Percentiles rank a stretch among this genome's conserved stretches.
Conservation (phyloP, 2,329 filamentous ascomycete species). For the Aureobasidium pullulans region DNA sequence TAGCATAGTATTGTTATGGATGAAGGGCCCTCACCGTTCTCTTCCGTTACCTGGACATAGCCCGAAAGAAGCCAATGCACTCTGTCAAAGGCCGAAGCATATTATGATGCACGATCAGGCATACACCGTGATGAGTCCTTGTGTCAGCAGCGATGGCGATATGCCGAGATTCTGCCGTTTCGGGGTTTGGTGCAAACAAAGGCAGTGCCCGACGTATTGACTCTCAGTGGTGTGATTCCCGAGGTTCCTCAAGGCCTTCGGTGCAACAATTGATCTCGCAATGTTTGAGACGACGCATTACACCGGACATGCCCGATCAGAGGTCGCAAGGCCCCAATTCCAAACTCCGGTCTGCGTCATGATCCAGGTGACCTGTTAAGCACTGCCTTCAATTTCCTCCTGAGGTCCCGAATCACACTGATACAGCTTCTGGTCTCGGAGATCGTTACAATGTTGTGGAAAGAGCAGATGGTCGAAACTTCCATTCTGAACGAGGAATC, state of each 20-base stretch:
- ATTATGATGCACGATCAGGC: background rate
- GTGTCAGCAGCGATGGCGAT: too few species aligned
- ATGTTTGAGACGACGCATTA: too few species aligned
- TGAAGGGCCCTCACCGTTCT: background rate
- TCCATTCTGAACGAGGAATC: too few species aligned
- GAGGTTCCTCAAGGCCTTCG: background rate
- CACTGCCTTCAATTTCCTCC: too few species aligned
- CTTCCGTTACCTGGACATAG: background rate
- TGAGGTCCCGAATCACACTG: too few species aligned
- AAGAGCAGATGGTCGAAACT: too few species aligned
- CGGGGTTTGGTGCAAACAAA: background rate
- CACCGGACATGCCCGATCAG: background rate
- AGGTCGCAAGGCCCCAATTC: background rate
- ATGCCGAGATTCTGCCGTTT: conserved; percentile 1
- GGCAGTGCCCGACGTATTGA: background rate
- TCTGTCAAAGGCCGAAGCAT: background rate
- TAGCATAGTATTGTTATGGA: background rate
- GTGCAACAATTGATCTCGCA: background rate
- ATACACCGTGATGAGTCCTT: background rate
- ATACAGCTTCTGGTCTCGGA: too few species aligned
- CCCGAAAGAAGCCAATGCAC: background rate
- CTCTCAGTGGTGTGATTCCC: background rate
- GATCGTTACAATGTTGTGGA: too few species aligned
- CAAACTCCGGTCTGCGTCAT: background rate
- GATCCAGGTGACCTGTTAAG: too few species aligned